A percentile compares a stretch with the other conserved stretches of the same genome.
Evolutionary conservation across 2,329 filamentous ascomycete genomes (phyloP).

Genomic region (Rutstroemia sp.): DNA sequence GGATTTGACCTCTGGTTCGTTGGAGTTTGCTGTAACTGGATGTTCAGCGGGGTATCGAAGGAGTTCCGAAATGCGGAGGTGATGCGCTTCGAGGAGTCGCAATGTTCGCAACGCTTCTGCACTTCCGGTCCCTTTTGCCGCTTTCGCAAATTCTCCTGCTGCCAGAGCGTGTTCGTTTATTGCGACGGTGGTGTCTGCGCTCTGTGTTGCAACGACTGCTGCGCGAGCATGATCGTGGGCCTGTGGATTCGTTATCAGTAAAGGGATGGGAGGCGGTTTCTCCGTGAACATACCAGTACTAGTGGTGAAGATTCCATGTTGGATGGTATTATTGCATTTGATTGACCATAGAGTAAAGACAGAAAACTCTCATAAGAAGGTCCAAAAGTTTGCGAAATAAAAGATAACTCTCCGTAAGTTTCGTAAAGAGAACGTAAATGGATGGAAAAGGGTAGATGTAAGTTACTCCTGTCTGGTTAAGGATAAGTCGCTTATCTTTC

Average conservation of each 20-base stretch:
- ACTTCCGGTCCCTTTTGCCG: slow-evolving; percentile 62
- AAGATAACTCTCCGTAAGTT: too few species aligned
- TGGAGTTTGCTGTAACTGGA: slow-evolving; percentile 16
- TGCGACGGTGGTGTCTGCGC: slow-evolving; percentile 68
- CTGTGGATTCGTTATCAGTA: slow-evolving; percentile 34
- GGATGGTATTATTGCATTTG: background rate
- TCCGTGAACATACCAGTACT: slow-evolving; percentile 45
- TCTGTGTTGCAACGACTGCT: slow-evolving; percentile 64
- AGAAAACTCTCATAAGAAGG: background rate
- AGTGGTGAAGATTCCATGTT: slow-evolving; percentile 64
- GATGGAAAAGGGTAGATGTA: too few species aligned
- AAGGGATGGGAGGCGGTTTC: slow-evolving; percentile 16
- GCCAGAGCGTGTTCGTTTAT: slow-evolving; percentile 84
- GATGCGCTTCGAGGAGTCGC: slow-evolving; percentile 78
- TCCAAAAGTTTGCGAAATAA: too few species aligned
- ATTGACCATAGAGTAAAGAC: background rate
- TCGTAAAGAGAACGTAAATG: too few species aligned
- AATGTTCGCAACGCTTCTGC: slow-evolving; percentile 75
- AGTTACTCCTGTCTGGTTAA: too few species aligned
- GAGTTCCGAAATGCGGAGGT: slow-evolving; percentile 73
- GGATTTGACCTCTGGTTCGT: slow-evolving; percentile 24
- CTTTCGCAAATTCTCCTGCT: slow-evolving; percentile 80
- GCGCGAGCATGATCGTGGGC: slow-evolving; percentile 86
- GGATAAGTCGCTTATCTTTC: too few species aligned
- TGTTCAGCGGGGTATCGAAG: slow-evolving; percentile 55